A percentile compares a stretch with the other conserved stretches of the same genome.
These are phyloP conservation scores for Ajuga reptans DNA, from an alignment of 305 asterid species.

Conservation along the genomic window DNA sequence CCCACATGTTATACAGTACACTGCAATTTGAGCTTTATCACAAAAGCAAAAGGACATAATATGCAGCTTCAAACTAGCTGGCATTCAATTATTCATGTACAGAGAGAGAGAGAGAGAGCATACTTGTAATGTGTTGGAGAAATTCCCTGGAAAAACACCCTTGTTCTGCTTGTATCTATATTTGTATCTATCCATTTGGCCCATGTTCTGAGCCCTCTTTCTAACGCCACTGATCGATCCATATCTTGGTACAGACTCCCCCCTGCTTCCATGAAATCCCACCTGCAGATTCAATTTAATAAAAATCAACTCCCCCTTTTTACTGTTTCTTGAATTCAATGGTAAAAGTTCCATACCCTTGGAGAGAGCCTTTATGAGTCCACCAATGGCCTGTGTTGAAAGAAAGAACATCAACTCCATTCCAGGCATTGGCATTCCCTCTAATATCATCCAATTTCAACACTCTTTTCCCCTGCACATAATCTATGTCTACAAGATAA, in stretches of 20 bases:
- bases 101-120: constrained; percentile 11
- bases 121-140: constrained; percentile 93
- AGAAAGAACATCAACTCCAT: constrained; percentile 60
- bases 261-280: constrained; percentile 77
- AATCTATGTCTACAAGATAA: constrained; percentile 75
- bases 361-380: constrained; percentile 73
- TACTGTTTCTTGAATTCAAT: background rate
- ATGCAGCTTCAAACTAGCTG: constrained; percentile 30
- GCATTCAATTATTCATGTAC: constrained; percentile 6
- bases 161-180: constrained; percentile 47
- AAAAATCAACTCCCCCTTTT: background rate
- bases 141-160: constrained; percentile 72
- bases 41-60: constrained; percentile 25
- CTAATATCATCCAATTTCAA: constrained; percentile 70
- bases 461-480: constrained; percentile 61
- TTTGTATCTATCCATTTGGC: constrained; percentile 71
- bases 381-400: constrained; percentile 99
- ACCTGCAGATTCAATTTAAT: constrained; percentile 34
- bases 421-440: constrained; percentile 75
- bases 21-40: constrained; percentile 16
- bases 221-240: constrained; percentile 64
- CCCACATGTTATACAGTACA: background rate
- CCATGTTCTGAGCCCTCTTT: constrained; percentile 80
- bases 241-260: constrained; percentile 61
- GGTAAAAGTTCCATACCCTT: constrained; percentile 42